Base-by-base conservation (phyloP, 257 asterid species). In the Echites panduratus region DNA sequence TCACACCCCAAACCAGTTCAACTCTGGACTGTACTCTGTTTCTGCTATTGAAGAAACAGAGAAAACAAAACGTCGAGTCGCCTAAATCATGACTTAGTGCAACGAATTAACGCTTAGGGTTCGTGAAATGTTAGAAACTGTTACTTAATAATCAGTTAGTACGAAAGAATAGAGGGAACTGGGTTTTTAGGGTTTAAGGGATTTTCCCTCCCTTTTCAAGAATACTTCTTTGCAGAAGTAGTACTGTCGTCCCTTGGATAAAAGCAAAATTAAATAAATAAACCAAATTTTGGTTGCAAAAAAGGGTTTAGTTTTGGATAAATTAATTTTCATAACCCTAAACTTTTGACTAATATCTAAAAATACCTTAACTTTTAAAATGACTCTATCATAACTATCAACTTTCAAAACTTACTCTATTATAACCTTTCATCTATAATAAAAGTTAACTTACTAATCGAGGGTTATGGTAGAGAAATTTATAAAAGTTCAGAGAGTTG, bases 161-260 rank as follows among this genome's bases (percentile, higher is more conserved):
- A 2, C 16, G 40, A 43, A 49, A 12, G 73, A 68, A 24, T 7
- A 1, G 11, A 32, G 61, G 19, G 48, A 53, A 19, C 10, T 26
- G 14, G 24, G 14, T 50, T 50, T 67, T 75, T 81, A 84, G 93
- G 93, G 86, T 87, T 87, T 84, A 77, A 66, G 40, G 71, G 76
- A 76, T 71, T 81, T 88, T 84, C 80, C 83, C 83, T 79, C 83
- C 75, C 1, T 79, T 75, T 75, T 57, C 20, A 63, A 56, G 69
- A 13, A 48, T 12, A 17, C 38, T 12, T 47, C 44, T 35, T 73
- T 68, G 44, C 66, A 52, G 35, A 12, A 1, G 7, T 5, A 20
- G 24, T 22, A 5, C 27, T 6, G 63, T 63, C 32, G 63, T 63
- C 32, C 44, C 43, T 45, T 57, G n/a, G 58, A 10, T 16, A 47